Conservation (phyloP, 352 stramenopile species). For the Phytopythium cucurbitacearum region DNA sequence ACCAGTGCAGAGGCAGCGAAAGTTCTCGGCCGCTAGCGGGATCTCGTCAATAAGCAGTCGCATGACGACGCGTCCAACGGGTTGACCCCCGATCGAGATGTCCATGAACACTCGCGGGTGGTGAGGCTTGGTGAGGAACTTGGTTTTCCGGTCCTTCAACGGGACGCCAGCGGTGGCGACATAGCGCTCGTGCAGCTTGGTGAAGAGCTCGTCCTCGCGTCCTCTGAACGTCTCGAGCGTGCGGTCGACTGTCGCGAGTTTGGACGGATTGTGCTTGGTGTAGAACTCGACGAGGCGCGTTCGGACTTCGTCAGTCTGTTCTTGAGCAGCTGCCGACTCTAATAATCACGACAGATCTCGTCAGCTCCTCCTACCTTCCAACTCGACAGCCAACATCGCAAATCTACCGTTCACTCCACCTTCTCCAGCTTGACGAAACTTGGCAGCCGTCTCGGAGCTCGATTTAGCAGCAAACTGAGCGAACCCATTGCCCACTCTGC, state of each 20-base stretch:
- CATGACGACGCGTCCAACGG: slow-evolving; percentile 91
- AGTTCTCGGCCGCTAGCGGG: slow-evolving; percentile 96
- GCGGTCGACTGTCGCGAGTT: slow-evolving; percentile 44
- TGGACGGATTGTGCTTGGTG: slow-evolving; percentile 56
- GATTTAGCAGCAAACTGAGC: no score
- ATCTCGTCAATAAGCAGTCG: slow-evolving; percentile 92
- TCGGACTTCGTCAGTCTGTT: slow-evolving; percentile 12
- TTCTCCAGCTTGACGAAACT: background rate
- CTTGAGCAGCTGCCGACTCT: background rate
- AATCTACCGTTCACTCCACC: background rate
- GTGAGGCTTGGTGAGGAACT: slow-evolving; percentile 36
- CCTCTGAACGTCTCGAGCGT: slow-evolving; percentile 53
- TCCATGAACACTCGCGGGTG: slow-evolving; percentile 95
- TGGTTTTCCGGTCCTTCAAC: slow-evolving; percentile 43
- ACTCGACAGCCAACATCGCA: background rate
- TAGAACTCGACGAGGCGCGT: slow-evolving; percentile 60
- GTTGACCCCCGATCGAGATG: slow-evolving; percentile 80
- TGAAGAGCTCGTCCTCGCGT: slow-evolving; percentile 64
- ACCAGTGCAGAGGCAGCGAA: slow-evolving; percentile 77
- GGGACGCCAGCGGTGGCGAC: slow-evolving; percentile 19
- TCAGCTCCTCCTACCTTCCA: slow-evolving; percentile 1
- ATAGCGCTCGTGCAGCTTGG: slow-evolving; percentile 67
- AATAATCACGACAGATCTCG: no score
- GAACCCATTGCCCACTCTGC: background rate
- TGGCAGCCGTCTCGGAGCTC: no score